phyloP scores from a whole-genome alignment of 352 stramenopile genomes.

The Globisporangium emineosum region DNA sequence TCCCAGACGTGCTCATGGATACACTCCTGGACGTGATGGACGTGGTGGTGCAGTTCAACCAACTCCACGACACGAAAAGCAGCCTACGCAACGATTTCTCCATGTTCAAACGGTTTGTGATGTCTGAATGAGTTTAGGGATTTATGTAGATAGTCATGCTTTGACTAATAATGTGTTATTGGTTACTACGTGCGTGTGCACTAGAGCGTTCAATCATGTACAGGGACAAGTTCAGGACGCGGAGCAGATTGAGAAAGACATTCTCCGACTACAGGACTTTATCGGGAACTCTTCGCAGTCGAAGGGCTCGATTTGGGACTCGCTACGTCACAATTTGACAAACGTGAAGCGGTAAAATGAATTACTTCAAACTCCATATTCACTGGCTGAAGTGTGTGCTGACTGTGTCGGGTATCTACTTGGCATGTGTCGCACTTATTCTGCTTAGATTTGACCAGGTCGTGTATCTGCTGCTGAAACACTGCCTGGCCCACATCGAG shows the following conservation, averaged over 20 bases:
- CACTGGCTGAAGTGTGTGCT: no score
- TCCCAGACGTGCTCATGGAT: constrained; percentile 61
- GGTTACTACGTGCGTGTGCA: background rate
- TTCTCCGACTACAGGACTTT: constrained; percentile 62
- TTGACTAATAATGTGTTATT: background rate
- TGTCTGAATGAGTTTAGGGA: background rate
- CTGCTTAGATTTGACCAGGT: constrained; percentile 56
- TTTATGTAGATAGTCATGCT: background rate
- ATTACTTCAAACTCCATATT: no score
- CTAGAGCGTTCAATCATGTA: constrained; percentile 52
- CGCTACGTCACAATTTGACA: constrained; percentile 53
- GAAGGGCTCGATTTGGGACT: constrained; percentile 62
- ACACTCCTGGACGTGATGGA: constrained; percentile 61
- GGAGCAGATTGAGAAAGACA: constrained; percentile 47
- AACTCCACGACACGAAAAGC: constrained; percentile 64
- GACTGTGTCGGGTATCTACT: background rate
- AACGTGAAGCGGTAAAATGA: constrained; percentile 55
- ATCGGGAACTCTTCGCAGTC: constrained; percentile 47
- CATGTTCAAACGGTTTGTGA: constrained; percentile 59
- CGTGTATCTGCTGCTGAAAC: constrained; percentile 49
- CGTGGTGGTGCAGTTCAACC: constrained; percentile 57
- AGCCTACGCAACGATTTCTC: constrained; percentile 75
- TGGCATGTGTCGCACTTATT: constrained; percentile 6
- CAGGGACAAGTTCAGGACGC: constrained; percentile 33
- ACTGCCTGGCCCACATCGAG: constrained; percentile 46